Evolutionary conservation across 2,329 filamentous ascomycete species (phyloP).

Genomic region (Cercospora janseana): DNA sequence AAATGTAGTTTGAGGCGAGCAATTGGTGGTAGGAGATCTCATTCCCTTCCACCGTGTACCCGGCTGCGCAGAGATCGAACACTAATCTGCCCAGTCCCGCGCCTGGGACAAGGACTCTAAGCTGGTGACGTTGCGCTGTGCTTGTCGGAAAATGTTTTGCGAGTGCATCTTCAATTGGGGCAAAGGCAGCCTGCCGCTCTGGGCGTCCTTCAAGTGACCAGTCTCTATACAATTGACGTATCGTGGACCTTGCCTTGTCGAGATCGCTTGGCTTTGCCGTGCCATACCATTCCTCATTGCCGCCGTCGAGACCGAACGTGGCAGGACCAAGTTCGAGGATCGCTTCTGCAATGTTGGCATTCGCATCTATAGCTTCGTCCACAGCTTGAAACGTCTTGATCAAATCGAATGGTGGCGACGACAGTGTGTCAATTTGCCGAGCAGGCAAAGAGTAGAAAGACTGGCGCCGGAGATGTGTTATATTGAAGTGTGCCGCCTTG

Average conservation of each 20-base stretch:
- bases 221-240: slow-evolving; percentile 92
- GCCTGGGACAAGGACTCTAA: slow-evolving; percentile 79
- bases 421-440: slow-evolving; percentile 78
- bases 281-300: slow-evolving; percentile 62
- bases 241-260: slow-evolving; percentile 87
- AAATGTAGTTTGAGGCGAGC: slow-evolving; percentile 74
- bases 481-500: slow-evolving; percentile 80
- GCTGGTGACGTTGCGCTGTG: slow-evolving; percentile 32
- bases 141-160: slow-evolving; percentile 45
- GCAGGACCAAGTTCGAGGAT: slow-evolving; percentile 70
- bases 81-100: slow-evolving; percentile 86
- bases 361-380: slow-evolving; percentile 84
- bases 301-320: slow-evolving; percentile 59
- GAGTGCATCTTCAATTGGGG: slow-evolving; percentile 68
- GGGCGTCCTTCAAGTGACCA: slow-evolving; percentile 76
- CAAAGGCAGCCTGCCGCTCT: slow-evolving; percentile 77
- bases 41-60: slow-evolving; percentile 80
- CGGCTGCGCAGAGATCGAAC: slow-evolving; percentile 74
- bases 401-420: slow-evolving; percentile 76
- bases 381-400: slow-evolving; percentile 74
- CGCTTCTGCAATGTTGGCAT: slow-evolving; percentile 75
- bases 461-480: slow-evolving; percentile 84
- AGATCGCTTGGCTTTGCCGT: slow-evolving; percentile 71
- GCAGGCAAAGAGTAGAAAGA: slow-evolving; percentile 89
- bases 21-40: slow-evolving; percentile 95